Base-by-base conservation (phyloP, 2,329 filamentous ascomycete species). In the Fusarium euwallaceae region DNA sequence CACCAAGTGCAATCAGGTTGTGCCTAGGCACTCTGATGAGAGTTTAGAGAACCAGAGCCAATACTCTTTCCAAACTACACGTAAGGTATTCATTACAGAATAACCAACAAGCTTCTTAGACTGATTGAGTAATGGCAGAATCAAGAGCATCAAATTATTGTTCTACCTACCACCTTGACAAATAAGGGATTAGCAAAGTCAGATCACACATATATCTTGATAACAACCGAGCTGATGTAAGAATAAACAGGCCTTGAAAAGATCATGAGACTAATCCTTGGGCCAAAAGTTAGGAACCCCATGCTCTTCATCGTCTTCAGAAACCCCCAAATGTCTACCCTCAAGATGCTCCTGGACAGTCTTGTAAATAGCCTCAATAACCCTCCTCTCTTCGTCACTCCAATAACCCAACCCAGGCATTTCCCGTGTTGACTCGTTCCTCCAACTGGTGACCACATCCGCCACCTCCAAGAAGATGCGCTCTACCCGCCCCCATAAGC, bases 311-410 rank as follows among this genome's bases (percentile, higher is more conserved):
- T 17, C 17, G 6, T 51, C 45, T 29, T 27, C 45, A 51, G 4
- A 17, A n/a, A 27, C 51, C 3, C 51, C 51, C 29, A 34, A 34
- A 20, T 16, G 56, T 20, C 56, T 59, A 10, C 36, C 56, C 56
- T 59, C 22, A 37, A 59, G 56, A 59, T 59, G 56, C 56, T 59
- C 34, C 36, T 59, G 56, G 20, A 59, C 32, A 39, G 56, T 59
- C 22, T 59, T 16, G 20, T 41, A 39, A 39, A 59, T 59, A 3
- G 56, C n/a, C 16, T 59, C 36, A 41, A 59, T 59, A 17, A 59
- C 32, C 11, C 56, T 32, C 17, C n/a, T 59, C 56, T 59, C 56
- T n/a, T 59, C 32, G 4, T 41, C 34, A 10, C 56, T 59, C 56
- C 56, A 59, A 59, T 59, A 59, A 59, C 32, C 12, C 20, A 59